phyloP scores from a whole-genome alignment of 2,329 filamentous ascomycete genomes.

The Cladosporium sp. region DNA sequence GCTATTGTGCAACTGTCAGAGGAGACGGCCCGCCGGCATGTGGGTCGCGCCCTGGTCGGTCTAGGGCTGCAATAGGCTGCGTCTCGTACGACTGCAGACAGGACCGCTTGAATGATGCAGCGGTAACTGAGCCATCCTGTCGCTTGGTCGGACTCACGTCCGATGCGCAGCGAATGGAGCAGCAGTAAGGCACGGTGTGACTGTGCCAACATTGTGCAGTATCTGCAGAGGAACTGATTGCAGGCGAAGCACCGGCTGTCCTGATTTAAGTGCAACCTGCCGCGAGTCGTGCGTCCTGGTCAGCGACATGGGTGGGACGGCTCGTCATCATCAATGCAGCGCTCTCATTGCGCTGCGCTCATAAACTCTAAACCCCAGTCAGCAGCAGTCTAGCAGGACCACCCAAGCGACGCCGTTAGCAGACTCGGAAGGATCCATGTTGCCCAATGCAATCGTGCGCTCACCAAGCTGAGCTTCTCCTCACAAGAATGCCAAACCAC shows the following conservation, averaged over 20 bases:
- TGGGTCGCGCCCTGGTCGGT: not conserved
- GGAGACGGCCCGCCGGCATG: not conserved
- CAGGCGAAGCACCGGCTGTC: not conserved
- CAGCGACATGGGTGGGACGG: not conserved
- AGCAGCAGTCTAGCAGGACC: not conserved
- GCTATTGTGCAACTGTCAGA: not conserved
- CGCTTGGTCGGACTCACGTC: not conserved
- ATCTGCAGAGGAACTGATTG: not conserved
- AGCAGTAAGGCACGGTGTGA: not conserved
- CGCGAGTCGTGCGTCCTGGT: conserved; percentile 4
- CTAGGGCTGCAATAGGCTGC: not conserved
- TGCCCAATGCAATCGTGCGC: not conserved
- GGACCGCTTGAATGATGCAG: not conserved
- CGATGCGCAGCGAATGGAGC: not conserved
- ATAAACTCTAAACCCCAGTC: conserved; percentile 3
- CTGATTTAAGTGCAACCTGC: not conserved
- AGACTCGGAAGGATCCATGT: not conserved
- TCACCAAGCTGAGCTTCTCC: not conserved
- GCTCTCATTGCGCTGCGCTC: not conserved
- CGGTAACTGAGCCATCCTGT: not conserved
- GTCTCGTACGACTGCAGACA: not conserved
- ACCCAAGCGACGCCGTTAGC: conserved; percentile 2
- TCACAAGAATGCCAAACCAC: not conserved
- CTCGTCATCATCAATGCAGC: conserved; percentile 2
- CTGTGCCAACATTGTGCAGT: not conserved